Conservation (phyloP, 108 stramenopile genomes). For the Discostella pseudostelligera region DNA sequence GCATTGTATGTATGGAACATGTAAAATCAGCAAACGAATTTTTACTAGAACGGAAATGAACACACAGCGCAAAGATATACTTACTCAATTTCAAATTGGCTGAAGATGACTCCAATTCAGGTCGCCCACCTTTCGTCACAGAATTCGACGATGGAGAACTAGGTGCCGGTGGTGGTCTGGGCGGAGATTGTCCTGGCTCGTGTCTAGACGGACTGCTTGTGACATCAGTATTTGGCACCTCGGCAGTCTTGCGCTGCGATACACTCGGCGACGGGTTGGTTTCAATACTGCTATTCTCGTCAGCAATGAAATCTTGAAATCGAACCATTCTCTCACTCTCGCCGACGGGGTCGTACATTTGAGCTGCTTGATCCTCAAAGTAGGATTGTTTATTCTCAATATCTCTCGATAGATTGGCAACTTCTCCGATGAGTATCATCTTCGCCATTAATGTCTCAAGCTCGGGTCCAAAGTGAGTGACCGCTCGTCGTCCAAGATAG, state of each 20-base stretch:
- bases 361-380: constrained; percentile 3
- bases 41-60: background rate
- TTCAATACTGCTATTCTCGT: constrained; percentile 17
- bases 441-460: constrained; percentile 61
- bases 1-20: background rate
- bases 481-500: constrained; percentile 57
- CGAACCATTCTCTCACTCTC: constrained; percentile 28
- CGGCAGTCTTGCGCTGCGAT: constrained; percentile 13
- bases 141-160: too few species aligned
- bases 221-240: background rate
- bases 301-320: constrained; percentile 24
- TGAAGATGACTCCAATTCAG: background rate
- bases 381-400: constrained; percentile 25
- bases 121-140: too few species aligned
- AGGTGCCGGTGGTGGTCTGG: too few species aligned
- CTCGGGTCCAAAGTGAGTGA: constrained; percentile 51
- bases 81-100: constrained; percentile 2
- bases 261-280: background rate
- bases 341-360: background rate
- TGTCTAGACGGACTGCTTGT: constrained; percentile 1
- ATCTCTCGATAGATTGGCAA: constrained; percentile 49
- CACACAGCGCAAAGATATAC: background rate
- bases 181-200: background rate
- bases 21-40: background rate
- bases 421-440: constrained; percentile 62